These are phyloP conservation scores for Phytopythium oedochilum DNA, from an alignment of 352 stramenopile genomes.

Conservation along the genomic window DNA sequence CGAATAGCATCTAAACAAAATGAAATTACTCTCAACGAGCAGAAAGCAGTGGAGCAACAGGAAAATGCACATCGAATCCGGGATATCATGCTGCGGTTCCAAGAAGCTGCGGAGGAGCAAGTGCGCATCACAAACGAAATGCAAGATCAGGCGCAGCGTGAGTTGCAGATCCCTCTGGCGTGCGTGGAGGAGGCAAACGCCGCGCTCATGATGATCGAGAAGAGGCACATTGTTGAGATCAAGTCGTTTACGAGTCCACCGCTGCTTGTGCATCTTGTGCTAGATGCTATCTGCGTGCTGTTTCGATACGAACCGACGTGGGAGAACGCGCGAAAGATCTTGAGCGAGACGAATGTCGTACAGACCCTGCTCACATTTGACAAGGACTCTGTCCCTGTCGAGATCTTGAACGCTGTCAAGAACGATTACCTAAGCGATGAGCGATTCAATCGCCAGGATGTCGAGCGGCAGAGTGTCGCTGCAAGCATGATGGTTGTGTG, in stretches of 20 bases:
- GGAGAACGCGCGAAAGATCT: slow-evolving; percentile 60
- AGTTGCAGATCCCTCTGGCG: slow-evolving; percentile 53
- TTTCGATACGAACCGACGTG: slow-evolving; percentile 67
- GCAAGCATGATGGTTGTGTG: slow-evolving; percentile 76
- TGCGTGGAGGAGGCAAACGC: slow-evolving; percentile 69
- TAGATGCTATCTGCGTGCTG: slow-evolving; percentile 69
- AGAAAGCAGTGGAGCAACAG: slow-evolving; percentile 28
- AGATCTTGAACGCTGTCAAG: slow-evolving; percentile 35
- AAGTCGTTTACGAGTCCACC: slow-evolving; percentile 79
- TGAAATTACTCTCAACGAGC: slow-evolving; percentile 24
- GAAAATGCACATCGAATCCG: slow-evolving; percentile 41
- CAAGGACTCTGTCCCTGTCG: slow-evolving; percentile 55
- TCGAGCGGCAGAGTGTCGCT: slow-evolving; percentile 73
- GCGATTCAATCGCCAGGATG: slow-evolving; percentile 55
- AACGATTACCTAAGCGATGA: slow-evolving; percentile 44
- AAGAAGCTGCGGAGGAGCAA: slow-evolving; percentile 55
- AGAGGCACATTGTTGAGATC: slow-evolving; percentile 76
- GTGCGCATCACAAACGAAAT: slow-evolving; percentile 61
- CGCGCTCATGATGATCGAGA: slow-evolving; percentile 55
- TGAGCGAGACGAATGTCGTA: slow-evolving; percentile 67
- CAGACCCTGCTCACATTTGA: slow-evolving; percentile 65
- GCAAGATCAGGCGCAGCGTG: slow-evolving; percentile 40
- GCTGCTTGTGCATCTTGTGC: slow-evolving; percentile 58
- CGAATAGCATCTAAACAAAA: slow-evolving; percentile 11
- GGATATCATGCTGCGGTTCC: slow-evolving; percentile 55